These are phyloP conservation scores for Hypoxylon sp. DNA, from an alignment of 2,329 filamentous ascomycete genomes.

Conservation along the genomic window DNA sequence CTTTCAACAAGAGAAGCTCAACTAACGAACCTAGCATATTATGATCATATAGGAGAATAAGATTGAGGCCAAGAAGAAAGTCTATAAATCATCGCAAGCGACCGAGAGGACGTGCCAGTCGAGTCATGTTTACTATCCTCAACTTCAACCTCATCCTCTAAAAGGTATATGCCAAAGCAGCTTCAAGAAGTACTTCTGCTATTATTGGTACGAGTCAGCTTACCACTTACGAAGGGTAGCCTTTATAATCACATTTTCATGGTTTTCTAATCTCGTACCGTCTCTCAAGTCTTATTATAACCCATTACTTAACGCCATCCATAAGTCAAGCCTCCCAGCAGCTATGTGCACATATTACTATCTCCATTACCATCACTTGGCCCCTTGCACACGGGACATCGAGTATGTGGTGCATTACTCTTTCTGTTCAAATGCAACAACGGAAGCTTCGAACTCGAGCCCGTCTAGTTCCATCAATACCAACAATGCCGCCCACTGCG, in stretches of 20 bases:
- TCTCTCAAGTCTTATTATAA: neutral
- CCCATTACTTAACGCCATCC: neutral
- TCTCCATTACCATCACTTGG: conserved; percentile 66
- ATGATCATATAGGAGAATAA: neutral
- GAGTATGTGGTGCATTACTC: conserved; percentile 61
- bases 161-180: neutral
- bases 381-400: conserved; percentile 60
- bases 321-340: neutral
- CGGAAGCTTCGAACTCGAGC: conserved; percentile 51
- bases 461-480: conserved; percentile 36
- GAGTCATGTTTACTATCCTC: neutral
- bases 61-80: neutral
- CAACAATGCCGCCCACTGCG: conserved; percentile 25
- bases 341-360: conserved; percentile 67
- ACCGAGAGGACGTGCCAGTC: neutral
- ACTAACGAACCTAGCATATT: neutral
- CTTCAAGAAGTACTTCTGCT: neutral
- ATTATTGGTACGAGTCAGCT: neutral
- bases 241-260: neutral
- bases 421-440: conserved; percentile 59
- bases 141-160: neutral
- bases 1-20: conserved; percentile 3
- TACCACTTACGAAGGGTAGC: too few species aligned
- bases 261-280: neutral
- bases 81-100: conserved; percentile 14